Base-by-base conservation (phyloP, 352 stramenopile species). In the Globisporangium paroecandrum region DNA sequence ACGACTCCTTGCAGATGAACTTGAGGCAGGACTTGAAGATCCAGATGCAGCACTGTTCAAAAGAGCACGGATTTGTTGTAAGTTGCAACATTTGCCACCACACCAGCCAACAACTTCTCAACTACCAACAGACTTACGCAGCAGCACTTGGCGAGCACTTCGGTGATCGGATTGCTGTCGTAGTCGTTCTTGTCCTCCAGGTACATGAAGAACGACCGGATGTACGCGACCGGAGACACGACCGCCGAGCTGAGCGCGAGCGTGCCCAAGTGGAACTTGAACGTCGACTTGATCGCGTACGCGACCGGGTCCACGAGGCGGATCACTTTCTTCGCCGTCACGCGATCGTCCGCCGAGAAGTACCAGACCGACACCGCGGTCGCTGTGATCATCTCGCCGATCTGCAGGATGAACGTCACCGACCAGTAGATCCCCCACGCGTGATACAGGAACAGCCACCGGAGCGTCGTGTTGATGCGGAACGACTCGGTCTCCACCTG, bases 11-110 rank as follows among this genome's bases (percentile, higher is more conserved):
- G 66, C 81, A 92, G 60, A 94, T 90, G 63, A 89, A 93, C 69
- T 90, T 90, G 51, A 94, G 75, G 62, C 86, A 94, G 36, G 77
- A 77, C 62, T 92, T 91, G 74, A 94, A 94, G 71, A 84, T 90
- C 81, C 81, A 91, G 43, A 90, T 93, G 58, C 84, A 94, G 73
- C 87, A 93, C 84, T 94, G 32, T 24, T 34, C 29, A 53, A 20
- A 68, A 2, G 53, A 34, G 32, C 57, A 67, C 58, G 34, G 55
- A 24, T 18, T 5, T 25, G 9, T n/a, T 51, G 32, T 25, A 18
- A 64, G 24, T 5, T 10, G 8, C 38, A 8, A 70, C 38, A 47
- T 38, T 12, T 62, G 65, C 20, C 53, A 68, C 12, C n/a, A 54
- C 24, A 58, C 29, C 8, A 55, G 24, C 12, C 70, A 3, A 60